Base-by-base conservation (phyloP, 345 rosid species). In the Aquilaria malaccensis region DNA sequence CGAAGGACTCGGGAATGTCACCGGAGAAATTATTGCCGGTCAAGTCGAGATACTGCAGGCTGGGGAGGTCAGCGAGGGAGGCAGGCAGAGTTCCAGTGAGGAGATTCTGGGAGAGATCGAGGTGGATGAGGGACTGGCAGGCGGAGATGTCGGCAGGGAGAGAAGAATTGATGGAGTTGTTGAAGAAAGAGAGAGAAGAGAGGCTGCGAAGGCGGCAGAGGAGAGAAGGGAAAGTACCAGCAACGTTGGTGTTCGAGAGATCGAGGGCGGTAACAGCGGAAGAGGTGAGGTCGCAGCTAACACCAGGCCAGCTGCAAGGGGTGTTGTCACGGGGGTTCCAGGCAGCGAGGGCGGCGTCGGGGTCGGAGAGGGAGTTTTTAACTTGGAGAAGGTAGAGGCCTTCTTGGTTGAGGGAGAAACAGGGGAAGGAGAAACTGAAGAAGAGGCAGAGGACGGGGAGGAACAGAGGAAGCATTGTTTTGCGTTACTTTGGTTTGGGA, bases 11-110 rank as follows among this genome's bases (percentile, higher is more conserved):
- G 10, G 99, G 98, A 59, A 95, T 80, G 9, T 82, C 81, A 3
- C 99, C 99, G 53, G 99, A 91, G 73, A 95, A 81, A 69, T 86
- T 95, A 70, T 95, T 91, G 0, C 81, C 96, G 4, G 96, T 75
- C 13, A 95, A 75, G 73, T 91, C 97, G 15, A 95, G 82, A 65
- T 65, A 68, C 2, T 67, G 71, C 9, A 95, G 79, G 46, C 56
- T 43, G 7, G 88, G 79, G 2, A 95, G 81, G 58, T 82, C 80
- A 0, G 90, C 76, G 9, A 94, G 70, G 10, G 86, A 71, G 60
- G 43, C 52, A 0, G 96, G 86, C 11, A 95, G 83, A 3, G 77
- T 33, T 1, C 99, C 98, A 37, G 91, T 79, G 59, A 95, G 85
- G 15, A 85, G 79, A 65, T 95, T 95, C 72, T 85, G 86, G 32